Evolutionary conservation across 2,329 filamentous ascomycete genomes (phyloP).

Genomic region (Neonectria coccinea): DNA sequence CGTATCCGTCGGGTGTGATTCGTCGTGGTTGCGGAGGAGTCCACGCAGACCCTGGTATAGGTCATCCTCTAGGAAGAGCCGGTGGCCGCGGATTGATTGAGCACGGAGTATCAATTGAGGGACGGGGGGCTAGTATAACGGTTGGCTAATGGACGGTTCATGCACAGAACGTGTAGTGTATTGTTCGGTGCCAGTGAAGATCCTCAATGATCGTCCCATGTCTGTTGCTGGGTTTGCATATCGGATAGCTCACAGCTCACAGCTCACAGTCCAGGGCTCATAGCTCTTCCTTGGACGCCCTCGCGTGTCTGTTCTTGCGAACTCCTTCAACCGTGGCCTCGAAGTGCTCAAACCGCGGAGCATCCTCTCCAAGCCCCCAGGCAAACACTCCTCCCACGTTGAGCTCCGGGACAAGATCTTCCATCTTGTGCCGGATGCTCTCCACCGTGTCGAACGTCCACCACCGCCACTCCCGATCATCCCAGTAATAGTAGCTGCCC

Average conservation of each 20-base stretch:
- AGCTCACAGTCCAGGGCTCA: slow-evolving; percentile 32
- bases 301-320: slow-evolving; percentile 29
- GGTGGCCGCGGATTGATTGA: slow-evolving; percentile 12
- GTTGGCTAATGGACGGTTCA: background rate
- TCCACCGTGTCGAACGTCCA: slow-evolving; percentile 79
- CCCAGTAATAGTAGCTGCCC: slow-evolving; percentile 78
- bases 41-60: slow-evolving; percentile 27
- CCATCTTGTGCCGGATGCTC: slow-evolving; percentile 72
- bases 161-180: background rate
- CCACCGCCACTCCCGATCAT: slow-evolving; percentile 68
- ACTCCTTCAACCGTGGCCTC: slow-evolving; percentile 48
- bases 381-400: slow-evolving; percentile 78
- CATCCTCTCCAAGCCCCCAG: slow-evolving; percentile 80
- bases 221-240: background rate
- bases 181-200: background rate
- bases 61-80: slow-evolving; percentile 4
- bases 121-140: slow-evolving; percentile 11
- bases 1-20: slow-evolving; percentile 38
- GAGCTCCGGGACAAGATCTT: slow-evolving; percentile 66
- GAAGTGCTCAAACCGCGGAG: slow-evolving; percentile 57
- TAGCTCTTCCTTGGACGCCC: slow-evolving; percentile 46
- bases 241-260: background rate
- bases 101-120: slow-evolving; percentile 15
- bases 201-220: slow-evolving; percentile 23
- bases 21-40: slow-evolving; percentile 27